Base-by-base conservation (phyloP, 768 basidiomycete genomes). In the Phaeolepiota aurea region DNA sequence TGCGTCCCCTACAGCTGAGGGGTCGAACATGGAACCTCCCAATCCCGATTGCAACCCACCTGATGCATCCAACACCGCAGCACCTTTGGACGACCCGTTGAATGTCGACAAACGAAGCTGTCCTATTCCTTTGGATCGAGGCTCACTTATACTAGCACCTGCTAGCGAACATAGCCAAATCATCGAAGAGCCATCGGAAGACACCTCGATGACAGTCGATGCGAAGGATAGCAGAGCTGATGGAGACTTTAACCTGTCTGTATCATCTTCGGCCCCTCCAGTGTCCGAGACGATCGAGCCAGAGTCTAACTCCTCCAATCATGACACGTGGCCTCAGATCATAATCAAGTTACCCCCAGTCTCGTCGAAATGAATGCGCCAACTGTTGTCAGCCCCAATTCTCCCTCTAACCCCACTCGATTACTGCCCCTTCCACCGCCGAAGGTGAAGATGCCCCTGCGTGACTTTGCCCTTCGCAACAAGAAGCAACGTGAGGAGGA, bases 401-500 rank as follows among this genome's bases (percentile, higher is more conserved):
- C 38, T 15, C 20, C 47, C n/a, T 13, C 44, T 4, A 21, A 43
- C 18, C 22, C 30, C 4, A 38, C 40, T 2, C 43, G 40, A 16
- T 43, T 46, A 4, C 38, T 40, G n/a, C 38, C 41, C 21, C 37
- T 41, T n/a, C 51, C 53, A 25, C 40, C 43, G 20, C 57, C 58
- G 11, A 74, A 75, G 36, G 76, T 78, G 32, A 76, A 77, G 47
- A 68, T 78, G 56, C 73, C 77, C 0, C 53, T 80, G 37, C 73
- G 71, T 48, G 77, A 80, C 45, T 80, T 77, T 48, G 72, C 68
- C 21, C 41, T 72, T 20, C 57, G 78, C 41, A 77, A 69, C 65
- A 71, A 69, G 64, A 71, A 69, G 54, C 64, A 69, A 48, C 61
- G 66, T 40, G 72, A 74, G 47, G 69, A 73, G 47, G 64, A 66